Evolutionary conservation across 1,284 basidiomycete genomes (phyloP), one percentile per base, ranked within the genome.

Genomic region (Ceratobasidium papillatum): DNA sequence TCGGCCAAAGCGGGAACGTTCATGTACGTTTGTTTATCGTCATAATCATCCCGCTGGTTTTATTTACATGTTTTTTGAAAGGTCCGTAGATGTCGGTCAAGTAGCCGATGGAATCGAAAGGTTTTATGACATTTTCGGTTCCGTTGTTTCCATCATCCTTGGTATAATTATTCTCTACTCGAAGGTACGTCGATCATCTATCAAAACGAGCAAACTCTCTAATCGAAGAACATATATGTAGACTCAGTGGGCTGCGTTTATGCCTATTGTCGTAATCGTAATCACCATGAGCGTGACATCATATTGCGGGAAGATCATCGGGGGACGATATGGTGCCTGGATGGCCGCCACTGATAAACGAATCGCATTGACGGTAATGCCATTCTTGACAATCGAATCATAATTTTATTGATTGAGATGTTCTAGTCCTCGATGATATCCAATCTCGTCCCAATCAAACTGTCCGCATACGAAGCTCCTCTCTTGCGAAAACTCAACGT

Each of bases 51-150:
- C 38, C 54, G 19, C n/a, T 7, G 22, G 25, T 3, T 1, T n/a
- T 25, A 19, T 59, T 12, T 30, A 12, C 22, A 19, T 5, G 27
- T 8, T 12, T 17, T 2, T 61, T 72, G 73, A 32, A 19, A 80
- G 79, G 80, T 78, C 79, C 12, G 79, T 80, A 12, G 80, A 80
- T 52, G 79, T 80, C 27, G 80, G 80, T 68, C 77, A 80, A 4
- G 75, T 81, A 12, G 77, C 75, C 34, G 76, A 79, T 49, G 79
- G 80, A 27, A 75, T 79, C n/a, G 76, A 77, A 38, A 75, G 71
- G 52, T 75, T 79, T 27, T 80, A 81, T 63, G 80, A 81, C 56
- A 66, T 75, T 22, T 80, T 79, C 78, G 75, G 78, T 1, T 77
- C 80, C 0, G 2, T 79, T 0, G 27, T 78, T 8, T 78, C 78